These are phyloP conservation scores for Cercospora brassicicola DNA, from an alignment of 2,329 filamentous ascomycete genomes.

Conservation along the genomic window DNA sequence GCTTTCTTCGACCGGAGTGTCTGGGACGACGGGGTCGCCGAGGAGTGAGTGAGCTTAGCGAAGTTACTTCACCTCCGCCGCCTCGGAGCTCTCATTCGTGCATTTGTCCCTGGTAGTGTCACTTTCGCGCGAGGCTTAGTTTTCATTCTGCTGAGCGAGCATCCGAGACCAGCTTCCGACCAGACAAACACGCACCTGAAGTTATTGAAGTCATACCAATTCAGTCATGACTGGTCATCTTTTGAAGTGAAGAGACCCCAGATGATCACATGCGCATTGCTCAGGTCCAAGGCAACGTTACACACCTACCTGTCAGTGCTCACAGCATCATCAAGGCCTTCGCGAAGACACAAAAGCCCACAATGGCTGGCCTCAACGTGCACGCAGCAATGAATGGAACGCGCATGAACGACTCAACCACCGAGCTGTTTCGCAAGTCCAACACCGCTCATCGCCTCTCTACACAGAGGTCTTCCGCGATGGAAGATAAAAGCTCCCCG, in stretches of 20 bases:
- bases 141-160: background rate
- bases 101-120: background rate
- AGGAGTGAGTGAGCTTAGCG: constrained; percentile 21
- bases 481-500: background rate
- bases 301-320: background rate
- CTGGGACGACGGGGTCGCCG: constrained; percentile 47
- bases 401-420: background rate
- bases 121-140: background rate
- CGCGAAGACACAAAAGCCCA: background rate
- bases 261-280: background rate
- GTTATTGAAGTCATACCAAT: background rate
- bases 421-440: background rate
- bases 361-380: background rate
- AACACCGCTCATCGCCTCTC: background rate
- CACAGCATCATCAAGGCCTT: background rate
- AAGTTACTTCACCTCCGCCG: background rate
- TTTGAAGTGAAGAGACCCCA: background rate
- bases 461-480: background rate
- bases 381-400: background rate
- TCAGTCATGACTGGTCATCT: background rate
- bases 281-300: background rate
- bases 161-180: background rate
- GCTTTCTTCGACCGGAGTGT: constrained; percentile 75
- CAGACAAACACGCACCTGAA: background rate
- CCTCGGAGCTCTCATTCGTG: background rate